Conservation (phyloP, 257 asterid genomes). For the Petrea volubilis region DNA sequence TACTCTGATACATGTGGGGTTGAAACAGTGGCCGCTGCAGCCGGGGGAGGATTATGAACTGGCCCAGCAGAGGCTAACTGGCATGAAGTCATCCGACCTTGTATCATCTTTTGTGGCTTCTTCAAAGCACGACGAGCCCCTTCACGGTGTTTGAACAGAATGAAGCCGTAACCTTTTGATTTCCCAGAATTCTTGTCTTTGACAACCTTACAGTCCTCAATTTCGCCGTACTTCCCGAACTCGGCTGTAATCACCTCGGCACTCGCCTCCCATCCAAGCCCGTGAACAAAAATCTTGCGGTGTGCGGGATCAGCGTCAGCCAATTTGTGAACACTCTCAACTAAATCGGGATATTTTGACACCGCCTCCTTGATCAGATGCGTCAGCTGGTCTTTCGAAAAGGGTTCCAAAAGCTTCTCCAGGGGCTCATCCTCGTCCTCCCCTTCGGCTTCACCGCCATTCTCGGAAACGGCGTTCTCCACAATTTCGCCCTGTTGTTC, state of each 20-base stretch:
- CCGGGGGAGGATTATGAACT: slow-evolving; percentile 63
- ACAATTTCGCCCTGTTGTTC: slow-evolving; percentile 25
- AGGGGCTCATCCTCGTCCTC: slow-evolving; percentile 75
- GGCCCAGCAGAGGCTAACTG: slow-evolving; percentile 97
- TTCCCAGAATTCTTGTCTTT: slow-evolving; percentile 58
- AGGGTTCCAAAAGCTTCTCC: slow-evolving; percentile 90
- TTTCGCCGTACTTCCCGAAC: slow-evolving; percentile 78
- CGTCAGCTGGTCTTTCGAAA: slow-evolving; percentile 78
- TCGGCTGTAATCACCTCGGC: slow-evolving; percentile 63
- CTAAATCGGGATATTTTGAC: slow-evolving; percentile 58
- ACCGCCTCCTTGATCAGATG: slow-evolving; percentile 70
- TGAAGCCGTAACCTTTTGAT: slow-evolving; percentile 81
- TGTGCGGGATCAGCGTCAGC: slow-evolving; percentile 94
- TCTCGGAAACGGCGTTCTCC: slow-evolving; percentile 29
- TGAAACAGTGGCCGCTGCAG: slow-evolving; percentile 33
- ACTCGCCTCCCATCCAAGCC: slow-evolving; percentile 92
- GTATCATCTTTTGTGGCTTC: slow-evolving; percentile 89
- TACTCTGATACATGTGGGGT: slow-evolving; percentile 63
- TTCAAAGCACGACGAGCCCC: slow-evolving; percentile 75
- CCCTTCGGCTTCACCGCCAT: slow-evolving; percentile 42
- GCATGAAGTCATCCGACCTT: slow-evolving; percentile 83
- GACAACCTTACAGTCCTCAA: slow-evolving; percentile 91
- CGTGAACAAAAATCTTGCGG: slow-evolving; percentile 92
- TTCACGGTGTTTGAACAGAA: slow-evolving; percentile 66
- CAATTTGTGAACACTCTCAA: slow-evolving; percentile 49